phyloP scores from a whole-genome alignment of 2,329 filamentous ascomycete genomes.

The Annulohypoxylon truncatum region DNA sequence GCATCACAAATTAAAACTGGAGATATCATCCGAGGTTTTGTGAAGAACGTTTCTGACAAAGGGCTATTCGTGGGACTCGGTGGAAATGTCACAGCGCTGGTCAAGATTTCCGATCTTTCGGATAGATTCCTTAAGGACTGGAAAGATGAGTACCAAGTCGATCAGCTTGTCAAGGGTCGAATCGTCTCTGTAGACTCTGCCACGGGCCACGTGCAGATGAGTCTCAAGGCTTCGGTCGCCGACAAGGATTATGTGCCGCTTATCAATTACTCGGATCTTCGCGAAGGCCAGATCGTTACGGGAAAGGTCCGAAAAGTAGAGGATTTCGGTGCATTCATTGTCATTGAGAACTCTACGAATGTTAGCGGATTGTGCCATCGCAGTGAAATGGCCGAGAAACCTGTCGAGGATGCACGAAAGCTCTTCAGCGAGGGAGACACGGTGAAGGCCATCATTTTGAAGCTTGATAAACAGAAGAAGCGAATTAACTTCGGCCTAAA shows the following conservation, averaged over 20 bases:
- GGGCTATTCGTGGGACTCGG: conserved; percentile 89
- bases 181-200: conserved; percentile 77
- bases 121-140: conserved; percentile 95
- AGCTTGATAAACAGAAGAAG: conserved; percentile 78
- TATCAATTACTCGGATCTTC: conserved; percentile 79
- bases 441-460: conserved; percentile 92
- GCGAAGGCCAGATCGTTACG: conserved; percentile 83
- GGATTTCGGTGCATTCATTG: conserved; percentile 94
- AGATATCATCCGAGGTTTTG: conserved; percentile 87
- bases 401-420: conserved; percentile 85
- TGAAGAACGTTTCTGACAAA: conserved; percentile 89
- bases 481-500: conserved; percentile 92
- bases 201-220: conserved; percentile 82
- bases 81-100: conserved; percentile 82
- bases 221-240: conserved; percentile 84
- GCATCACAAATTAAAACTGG: conserved; percentile 78
- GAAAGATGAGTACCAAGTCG: conserved; percentile 88
- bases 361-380: conserved; percentile 94
- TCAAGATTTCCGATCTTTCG: conserved; percentile 88
- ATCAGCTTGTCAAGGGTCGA: conserved; percentile 91
- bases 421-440: conserved; percentile 89
- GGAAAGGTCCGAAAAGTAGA: conserved; percentile 94
- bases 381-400: conserved; percentile 88
- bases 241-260: conserved; percentile 82
- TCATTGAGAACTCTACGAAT: conserved; percentile 86